phyloP scores from a whole-genome alignment of 208 protist genomes.

The Novymonas esmeraldas region DNA sequence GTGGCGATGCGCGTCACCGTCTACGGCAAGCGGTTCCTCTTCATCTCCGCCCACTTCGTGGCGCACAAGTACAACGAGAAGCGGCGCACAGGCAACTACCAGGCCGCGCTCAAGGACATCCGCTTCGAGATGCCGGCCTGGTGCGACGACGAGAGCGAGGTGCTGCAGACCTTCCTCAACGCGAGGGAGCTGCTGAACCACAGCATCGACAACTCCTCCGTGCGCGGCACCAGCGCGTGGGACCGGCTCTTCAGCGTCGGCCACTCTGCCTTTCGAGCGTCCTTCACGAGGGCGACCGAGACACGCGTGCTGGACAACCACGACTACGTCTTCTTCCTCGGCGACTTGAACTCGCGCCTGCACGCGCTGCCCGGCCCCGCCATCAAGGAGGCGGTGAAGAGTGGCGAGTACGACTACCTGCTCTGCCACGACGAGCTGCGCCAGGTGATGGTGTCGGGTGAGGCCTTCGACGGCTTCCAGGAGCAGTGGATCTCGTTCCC shows the following conservation, averaged over 20 bases:
- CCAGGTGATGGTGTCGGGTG: conserved; percentile 71
- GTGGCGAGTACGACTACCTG: conserved; percentile 50
- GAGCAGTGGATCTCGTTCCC: conserved; percentile 89
- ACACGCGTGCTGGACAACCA: conserved; percentile 70
- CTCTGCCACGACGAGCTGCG: conserved; percentile 84
- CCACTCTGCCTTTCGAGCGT: conserved; percentile 20
- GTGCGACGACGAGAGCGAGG: conserved; percentile 78
- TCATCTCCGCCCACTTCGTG: conserved; percentile 90
- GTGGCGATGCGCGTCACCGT: conserved; percentile 85
- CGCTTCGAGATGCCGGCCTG: conserved; percentile 58
- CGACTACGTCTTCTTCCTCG: conserved; percentile 94
- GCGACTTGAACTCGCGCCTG: conserved; percentile 94
- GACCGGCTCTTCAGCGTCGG: conserved; percentile 44
- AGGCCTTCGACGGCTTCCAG: conserved; percentile 87
- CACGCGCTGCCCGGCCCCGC: conserved; percentile 49
- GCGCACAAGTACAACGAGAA: conserved; percentile 90
- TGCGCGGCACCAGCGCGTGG: conserved; percentile 39
- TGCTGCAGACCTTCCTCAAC: conserved; percentile 65
- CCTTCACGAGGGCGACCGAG: conserved; percentile 38
- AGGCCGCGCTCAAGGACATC: conserved; percentile 66
- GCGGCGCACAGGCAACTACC: conserved; percentile 75
- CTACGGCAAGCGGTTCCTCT: conserved; percentile 88
- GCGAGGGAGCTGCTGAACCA: conserved; percentile 15
- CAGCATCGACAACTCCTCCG: conserved; percentile 16
- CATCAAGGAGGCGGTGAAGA: conserved; percentile 38